Base-by-base conservation (phyloP, 345 rosid species). In the Ailanthus altissimus region DNA sequence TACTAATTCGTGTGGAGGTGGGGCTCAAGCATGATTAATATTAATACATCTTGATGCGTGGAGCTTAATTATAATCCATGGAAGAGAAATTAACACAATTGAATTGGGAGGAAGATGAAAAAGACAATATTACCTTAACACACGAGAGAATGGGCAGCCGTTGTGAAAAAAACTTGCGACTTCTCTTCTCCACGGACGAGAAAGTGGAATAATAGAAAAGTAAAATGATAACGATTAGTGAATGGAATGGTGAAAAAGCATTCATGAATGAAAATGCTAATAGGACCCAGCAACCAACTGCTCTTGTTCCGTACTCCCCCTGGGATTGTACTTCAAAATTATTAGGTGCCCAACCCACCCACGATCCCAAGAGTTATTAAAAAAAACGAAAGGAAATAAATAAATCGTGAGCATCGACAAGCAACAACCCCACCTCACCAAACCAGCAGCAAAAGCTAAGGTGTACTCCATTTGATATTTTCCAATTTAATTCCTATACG, bases 301-400 rank as follows among this genome's bases (percentile, higher is more conserved):
- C 1, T 63, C 45, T 32, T 62, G 6, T 25, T 74, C 79, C 84
- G 79, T 81, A 78, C 79, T 32, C 45, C 26, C 26, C 64, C 45
- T 13, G 1, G 47, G 59, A 70, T 36, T 59, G 77, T 78, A 71
- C 82, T 73, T n/a, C 16, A 4, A 74, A 49, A 36, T 21, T 13
- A 25, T 2, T 45, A 2, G 16, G 54, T 15, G 32, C 42, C 46
- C 67, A 58, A 6, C 69, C 58, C 53, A 60, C 53, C 67, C 68
- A 57, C 43, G 10, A 21, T 8, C n/a, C n/a, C 43, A 74, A 13
- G 18, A 47, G 20, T 46, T 46, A 61, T 63, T 51, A 2, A 3
- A 46, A 61, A 47, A n/a, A n/a, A n/a, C n/a, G n/a, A n/a, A n/a
- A n/a, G n/a, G n/a, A 0, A 60, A 1, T 4, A 18, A 46, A 60